A percentile compares a stretch with the other conserved stretches of the same genome.
Evolutionary conservation across 352 stramenopile genomes (phyloP).

Genomic region (Globisporangium viniferum): DNA sequence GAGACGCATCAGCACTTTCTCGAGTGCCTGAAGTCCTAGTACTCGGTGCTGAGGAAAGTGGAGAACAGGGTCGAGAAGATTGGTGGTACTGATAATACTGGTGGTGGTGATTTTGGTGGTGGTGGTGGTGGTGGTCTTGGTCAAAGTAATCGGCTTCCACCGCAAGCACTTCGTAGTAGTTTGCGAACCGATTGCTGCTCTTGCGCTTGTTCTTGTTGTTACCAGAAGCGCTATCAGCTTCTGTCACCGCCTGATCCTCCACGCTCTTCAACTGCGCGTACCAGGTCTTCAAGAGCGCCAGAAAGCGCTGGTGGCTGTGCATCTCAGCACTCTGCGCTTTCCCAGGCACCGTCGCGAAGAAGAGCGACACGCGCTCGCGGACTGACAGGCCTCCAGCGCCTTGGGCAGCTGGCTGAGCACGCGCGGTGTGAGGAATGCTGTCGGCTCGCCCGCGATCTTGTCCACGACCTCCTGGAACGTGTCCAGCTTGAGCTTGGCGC

Average conservation of each 20-base stretch:
- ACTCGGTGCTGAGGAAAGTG: not conserved
- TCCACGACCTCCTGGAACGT: constrained; percentile 11
- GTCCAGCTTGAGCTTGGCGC: not conserved
- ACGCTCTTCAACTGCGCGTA: not conserved
- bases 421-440: constrained; percentile 13
- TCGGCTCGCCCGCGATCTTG: constrained; percentile 12
- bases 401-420: constrained; percentile 20
- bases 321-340: not conserved
- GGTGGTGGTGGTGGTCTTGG: not conserved
- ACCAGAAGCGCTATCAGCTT: not conserved
- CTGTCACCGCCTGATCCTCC: not conserved
- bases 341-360: not conserved
- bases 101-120: too few species aligned
- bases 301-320: not conserved
- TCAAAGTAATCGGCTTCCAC: constrained; percentile 22
- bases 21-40: not conserved
- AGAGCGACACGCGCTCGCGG: not conserved
- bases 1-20: constrained; percentile 1
- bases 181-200: constrained; percentile 12
- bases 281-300: not conserved
- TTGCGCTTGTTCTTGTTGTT: not conserved
- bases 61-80: not conserved
- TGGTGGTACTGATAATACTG: too few species aligned
- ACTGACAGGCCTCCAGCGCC: constrained; percentile 21
- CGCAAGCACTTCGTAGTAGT: constrained; percentile 25